phyloP scores from a whole-genome alignment of 208 protist species.

The Wallacemonas sp. region DNA sequence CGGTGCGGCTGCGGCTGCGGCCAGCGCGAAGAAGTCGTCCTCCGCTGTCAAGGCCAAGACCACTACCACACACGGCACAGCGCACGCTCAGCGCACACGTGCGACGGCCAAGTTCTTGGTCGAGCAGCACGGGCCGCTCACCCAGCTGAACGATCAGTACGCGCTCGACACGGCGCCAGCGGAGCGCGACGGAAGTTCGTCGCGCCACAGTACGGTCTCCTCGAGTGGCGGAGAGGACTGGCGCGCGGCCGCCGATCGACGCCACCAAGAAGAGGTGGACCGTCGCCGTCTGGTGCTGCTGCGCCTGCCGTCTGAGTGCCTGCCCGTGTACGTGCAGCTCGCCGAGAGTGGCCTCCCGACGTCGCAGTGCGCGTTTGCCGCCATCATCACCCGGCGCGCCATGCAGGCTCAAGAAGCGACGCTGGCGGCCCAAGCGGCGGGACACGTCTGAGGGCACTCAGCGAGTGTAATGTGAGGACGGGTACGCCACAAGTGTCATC shows the following conservation, averaged over 20 bases:
- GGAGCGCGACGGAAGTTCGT: background rate
- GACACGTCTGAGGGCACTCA: background rate
- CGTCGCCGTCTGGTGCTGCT: slow-evolving; percentile 17
- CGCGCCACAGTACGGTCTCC: background rate
- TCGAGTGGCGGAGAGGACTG: background rate
- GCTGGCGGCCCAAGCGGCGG: slow-evolving; percentile 5
- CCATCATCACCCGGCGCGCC: slow-evolving; percentile 24
- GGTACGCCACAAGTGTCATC: no score
- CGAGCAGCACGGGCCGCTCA: slow-evolving; percentile 28
- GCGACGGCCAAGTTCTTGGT: slow-evolving; percentile 18
- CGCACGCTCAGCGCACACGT: background rate
- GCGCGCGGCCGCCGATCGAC: background rate
- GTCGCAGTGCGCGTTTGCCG: slow-evolving; percentile 34
- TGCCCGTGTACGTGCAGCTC: slow-evolving; percentile 37
- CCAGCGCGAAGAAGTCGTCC: background rate
- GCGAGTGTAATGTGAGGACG: no score
- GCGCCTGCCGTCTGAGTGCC: slow-evolving; percentile 21
- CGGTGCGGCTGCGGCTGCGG: background rate
- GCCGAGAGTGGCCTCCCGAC: slow-evolving; percentile 40
- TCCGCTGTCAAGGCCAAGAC: no score
- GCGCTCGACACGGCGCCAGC: background rate
- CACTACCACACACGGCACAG: no score
- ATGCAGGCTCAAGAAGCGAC: slow-evolving; percentile 10
- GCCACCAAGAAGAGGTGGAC: background rate
- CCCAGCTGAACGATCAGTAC: slow-evolving; percentile 36